Conservation (phyloP, 345 rosid species). For the Salix caprea region DNA sequence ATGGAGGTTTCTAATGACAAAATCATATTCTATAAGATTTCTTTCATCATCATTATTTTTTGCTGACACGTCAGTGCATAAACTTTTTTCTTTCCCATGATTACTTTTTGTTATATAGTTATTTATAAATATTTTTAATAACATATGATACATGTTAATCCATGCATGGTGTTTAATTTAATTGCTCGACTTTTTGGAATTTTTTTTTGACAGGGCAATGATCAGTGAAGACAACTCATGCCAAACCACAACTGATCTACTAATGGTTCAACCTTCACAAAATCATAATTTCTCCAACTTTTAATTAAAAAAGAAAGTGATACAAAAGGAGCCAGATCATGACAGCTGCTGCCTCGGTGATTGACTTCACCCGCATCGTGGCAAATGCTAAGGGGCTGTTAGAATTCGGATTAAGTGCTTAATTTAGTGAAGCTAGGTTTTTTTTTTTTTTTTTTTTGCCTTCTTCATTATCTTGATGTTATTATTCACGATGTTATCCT, state of each 20-base stretch:
- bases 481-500: slow-evolving; percentile 14
- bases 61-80: background rate
- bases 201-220: slow-evolving; percentile 33
- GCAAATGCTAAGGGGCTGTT: background rate
- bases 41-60: background rate
- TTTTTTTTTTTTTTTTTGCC: background rate
- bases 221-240: slow-evolving; percentile 71
- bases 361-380: background rate
- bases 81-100: background rate
- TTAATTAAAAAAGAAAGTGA: slow-evolving; percentile 14
- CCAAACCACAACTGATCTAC: slow-evolving; percentile 76
- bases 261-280: slow-evolving; percentile 66
- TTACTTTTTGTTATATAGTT: background rate
- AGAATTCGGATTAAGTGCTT: background rate
- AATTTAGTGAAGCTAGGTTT: slow-evolving; percentile 40
- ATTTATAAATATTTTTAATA: too few relatives aligned
- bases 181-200: background rate
- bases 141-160: background rate
- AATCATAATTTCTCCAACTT: slow-evolving; percentile 64
- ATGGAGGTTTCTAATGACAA: background rate
- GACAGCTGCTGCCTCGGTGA: background rate
- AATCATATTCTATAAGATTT: background rate
- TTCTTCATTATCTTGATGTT: background rate
- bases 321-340: background rate
- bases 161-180: background rate